Percentiles rank a stretch among this genome's conserved stretches.
These are phyloP conservation scores for Sonneratia caseolaris DNA, from an alignment of 345 rosid species.

Conservation along the genomic window DNA sequence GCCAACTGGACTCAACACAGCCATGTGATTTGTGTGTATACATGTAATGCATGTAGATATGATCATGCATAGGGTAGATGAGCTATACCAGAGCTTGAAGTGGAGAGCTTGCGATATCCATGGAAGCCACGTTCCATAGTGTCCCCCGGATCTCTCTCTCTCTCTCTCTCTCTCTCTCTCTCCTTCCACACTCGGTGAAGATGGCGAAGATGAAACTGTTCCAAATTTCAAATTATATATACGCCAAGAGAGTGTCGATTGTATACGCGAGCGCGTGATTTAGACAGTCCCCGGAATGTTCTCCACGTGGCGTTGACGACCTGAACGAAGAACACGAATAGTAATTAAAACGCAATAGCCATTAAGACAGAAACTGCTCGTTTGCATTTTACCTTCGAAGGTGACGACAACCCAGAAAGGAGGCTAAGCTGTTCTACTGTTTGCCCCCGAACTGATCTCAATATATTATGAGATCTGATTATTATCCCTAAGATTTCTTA, in stretches of 20 bases:
- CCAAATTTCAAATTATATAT: neutral
- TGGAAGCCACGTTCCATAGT: slow-evolving; percentile 16
- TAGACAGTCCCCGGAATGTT: neutral
- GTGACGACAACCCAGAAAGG: no score
- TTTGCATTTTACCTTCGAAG: no score
- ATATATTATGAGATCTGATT: no score
- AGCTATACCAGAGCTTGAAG: slow-evolving; percentile 8
- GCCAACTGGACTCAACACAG: no score
- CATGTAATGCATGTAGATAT: neutral
- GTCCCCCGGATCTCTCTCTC: neutral
- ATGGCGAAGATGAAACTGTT: neutral
- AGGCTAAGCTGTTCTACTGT: no score
- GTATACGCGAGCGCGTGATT: no score
- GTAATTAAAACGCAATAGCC: neutral
- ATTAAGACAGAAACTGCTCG: no score
- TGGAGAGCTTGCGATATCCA: slow-evolving; percentile 17
- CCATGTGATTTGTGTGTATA: no score
- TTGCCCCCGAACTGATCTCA: no score
- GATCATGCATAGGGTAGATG: neutral
- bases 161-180: neutral
- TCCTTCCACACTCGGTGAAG: neutral
- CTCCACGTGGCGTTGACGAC: slow-evolving; percentile 14
- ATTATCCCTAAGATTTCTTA: no score
- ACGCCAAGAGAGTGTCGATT: neutral
- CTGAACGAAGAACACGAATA: slow-evolving; percentile 11